Conservation (phyloP, 345 rosid species). For the Eutrema yunnanense region DNA sequence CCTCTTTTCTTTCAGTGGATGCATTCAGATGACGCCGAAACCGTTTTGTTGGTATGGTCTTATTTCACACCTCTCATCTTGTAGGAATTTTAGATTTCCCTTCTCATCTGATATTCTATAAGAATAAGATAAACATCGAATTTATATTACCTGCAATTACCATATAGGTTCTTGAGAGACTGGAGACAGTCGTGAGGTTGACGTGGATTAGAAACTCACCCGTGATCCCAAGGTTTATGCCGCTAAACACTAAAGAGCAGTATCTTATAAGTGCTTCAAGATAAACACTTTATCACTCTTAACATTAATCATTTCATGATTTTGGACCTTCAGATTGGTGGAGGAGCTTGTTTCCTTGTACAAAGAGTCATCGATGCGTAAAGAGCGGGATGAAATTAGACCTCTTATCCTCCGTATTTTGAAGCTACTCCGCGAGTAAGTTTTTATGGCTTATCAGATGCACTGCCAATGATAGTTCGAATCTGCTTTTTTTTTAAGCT, state of each 20-base stretch:
- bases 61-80: neutral
- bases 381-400: slow-evolving; percentile 63
- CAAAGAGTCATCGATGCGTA: slow-evolving; percentile 65
- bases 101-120: neutral
- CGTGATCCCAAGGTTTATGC: slow-evolving; percentile 48
- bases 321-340: slow-evolving; percentile 53
- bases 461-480: neutral
- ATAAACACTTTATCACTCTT: neutral
- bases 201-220: slow-evolving; percentile 92
- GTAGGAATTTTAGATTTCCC: neutral
- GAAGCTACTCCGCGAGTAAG: slow-evolving; percentile 70
- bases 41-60: slow-evolving; percentile 58
- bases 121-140: neutral
- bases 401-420: slow-evolving; percentile 42
- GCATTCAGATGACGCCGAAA: slow-evolving; percentile 81
- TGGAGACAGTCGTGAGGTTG: slow-evolving; percentile 46
- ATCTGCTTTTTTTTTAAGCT: neutral
- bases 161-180: slow-evolving; percentile 68
- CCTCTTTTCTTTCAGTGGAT: slow-evolving; percentile 84
- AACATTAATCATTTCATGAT: neutral
- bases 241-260: slow-evolving; percentile 5
- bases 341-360: slow-evolving; percentile 60
- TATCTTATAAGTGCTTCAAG: neutral
- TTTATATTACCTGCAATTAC: neutral
- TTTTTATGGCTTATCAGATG: neutral